Evolutionary conservation across 2,329 filamentous ascomycete species (phyloP).

Genomic region (Stagonosporopsis vannaccii): DNA sequence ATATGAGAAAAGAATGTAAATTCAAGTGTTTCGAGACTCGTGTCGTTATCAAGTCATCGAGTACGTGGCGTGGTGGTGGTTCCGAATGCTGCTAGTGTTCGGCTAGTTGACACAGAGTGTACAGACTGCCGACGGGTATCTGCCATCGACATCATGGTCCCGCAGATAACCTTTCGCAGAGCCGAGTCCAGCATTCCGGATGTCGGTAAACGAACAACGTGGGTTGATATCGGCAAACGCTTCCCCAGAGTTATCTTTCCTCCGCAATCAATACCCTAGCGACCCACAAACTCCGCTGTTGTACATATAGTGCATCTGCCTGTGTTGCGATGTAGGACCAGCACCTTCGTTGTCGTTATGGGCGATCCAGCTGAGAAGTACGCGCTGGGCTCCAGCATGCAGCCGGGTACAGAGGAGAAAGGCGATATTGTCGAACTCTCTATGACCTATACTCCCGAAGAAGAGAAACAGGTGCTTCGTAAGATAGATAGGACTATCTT

Average conservation of each 20-base stretch:
- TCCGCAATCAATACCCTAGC: constrained; percentile 2
- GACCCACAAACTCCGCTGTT: not conserved
- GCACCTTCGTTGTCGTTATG: constrained; percentile 1
- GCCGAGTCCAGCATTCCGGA: not conserved
- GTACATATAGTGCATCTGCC: constrained; percentile 1
- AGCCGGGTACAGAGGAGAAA: constrained; percentile 5
- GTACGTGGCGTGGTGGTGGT: not conserved
- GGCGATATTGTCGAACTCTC: constrained; percentile 4
- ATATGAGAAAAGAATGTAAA: not conserved
- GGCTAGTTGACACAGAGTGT: constrained; percentile 3
- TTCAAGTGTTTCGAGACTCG: not conserved
- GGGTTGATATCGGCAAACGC: not conserved
- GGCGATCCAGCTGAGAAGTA: not conserved
- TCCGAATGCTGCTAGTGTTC: not conserved
- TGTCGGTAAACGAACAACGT: not conserved
- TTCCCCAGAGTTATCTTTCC: not conserved
- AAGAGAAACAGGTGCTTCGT: constrained; percentile 22
- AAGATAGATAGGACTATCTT: constrained; percentile 25
- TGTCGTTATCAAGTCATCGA: not conserved
- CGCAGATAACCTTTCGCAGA: not conserved
- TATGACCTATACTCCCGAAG: constrained; percentile 14
- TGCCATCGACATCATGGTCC: not conserved
- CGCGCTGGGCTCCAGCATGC: not conserved
- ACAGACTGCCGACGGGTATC: constrained; percentile 8
- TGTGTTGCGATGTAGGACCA: not conserved